phyloP scores from a whole-genome alignment of 139 green algal genomes.

The Chlorella sp. region DNA sequence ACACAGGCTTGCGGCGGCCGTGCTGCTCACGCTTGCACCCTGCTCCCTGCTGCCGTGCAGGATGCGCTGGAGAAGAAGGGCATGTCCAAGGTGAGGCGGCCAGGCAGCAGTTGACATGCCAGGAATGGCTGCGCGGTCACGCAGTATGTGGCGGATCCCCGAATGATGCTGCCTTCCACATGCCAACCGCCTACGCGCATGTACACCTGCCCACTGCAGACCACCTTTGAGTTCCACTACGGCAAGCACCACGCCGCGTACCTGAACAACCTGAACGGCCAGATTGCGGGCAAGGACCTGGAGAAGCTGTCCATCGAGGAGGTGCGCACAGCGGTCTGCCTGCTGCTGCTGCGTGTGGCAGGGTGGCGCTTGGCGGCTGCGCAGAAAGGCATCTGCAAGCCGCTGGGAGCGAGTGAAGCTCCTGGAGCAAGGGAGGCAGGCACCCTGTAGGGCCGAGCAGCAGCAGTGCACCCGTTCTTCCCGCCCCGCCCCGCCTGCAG shows the following conservation, averaged over 20 bases:
- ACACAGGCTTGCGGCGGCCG: too few species aligned
- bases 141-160: background rate
- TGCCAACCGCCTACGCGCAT: too few species aligned
- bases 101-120: background rate
- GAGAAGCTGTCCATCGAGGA: constrained; percentile 89
- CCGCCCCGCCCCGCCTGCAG: too few species aligned
- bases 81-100: constrained; percentile 46
- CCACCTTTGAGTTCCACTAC: constrained; percentile 89
- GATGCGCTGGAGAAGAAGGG: constrained; percentile 51
- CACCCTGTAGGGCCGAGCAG: too few species aligned
- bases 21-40: constrained; percentile 2
- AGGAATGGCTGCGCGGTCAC: background rate
- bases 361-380: too few species aligned
- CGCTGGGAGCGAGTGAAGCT: too few species aligned
- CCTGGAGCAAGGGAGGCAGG: too few species aligned
- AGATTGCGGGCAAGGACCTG: constrained; percentile 89
- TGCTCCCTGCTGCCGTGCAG: constrained; percentile 15
- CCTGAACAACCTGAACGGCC: constrained; percentile 92
- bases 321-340: too few species aligned
- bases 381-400: too few species aligned
- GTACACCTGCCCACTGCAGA: constrained; percentile 1
- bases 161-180: background rate
- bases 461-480: too few species aligned
- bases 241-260: constrained; percentile 95
- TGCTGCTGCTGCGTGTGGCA: too few species aligned